A percentile compares a stretch with the other conserved stretches of the same genome.
These are phyloP conservation scores for Boletellus ananas DNA, from an alignment of 768 basidiomycete species.

Conservation along the genomic window DNA sequence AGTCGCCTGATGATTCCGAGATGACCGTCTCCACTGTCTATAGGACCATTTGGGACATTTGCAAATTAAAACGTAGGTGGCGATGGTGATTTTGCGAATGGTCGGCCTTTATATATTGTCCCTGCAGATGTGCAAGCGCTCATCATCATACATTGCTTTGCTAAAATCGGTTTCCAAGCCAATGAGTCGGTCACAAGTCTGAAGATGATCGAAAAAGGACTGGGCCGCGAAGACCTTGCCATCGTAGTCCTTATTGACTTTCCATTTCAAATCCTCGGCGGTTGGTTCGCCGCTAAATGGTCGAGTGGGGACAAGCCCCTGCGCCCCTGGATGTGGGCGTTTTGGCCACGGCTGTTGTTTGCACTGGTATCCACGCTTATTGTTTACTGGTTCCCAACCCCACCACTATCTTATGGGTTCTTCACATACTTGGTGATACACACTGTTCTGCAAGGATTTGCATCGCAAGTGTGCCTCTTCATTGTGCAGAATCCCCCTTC, in stretches of 20 bases:
- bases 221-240: constrained; percentile 94
- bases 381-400: constrained; percentile 80
- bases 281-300: constrained; percentile 93
- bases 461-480: constrained; percentile 54
- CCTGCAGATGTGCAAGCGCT: constrained; percentile 82
- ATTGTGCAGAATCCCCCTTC: not conserved
- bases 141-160: constrained; percentile 80
- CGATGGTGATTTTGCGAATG: not conserved
- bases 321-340: constrained; percentile 86
- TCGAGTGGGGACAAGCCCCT: constrained; percentile 75
- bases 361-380: constrained; percentile 68
- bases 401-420: constrained; percentile 70
- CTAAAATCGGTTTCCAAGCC: constrained; percentile 92
- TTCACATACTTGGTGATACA: constrained; percentile 77
- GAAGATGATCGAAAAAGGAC: constrained; percentile 95
- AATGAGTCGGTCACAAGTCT: constrained; percentile 88
- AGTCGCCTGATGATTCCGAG: constrained; percentile 67
- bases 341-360: constrained; percentile 82
- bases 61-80: constrained; percentile 78
- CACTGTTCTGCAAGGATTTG: constrained; percentile 80
- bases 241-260: constrained; percentile 94
- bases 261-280: constrained; percentile 93
- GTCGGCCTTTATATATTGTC: not conserved
- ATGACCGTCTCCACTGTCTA: constrained; percentile 91
- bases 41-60: constrained; percentile 91